A percentile compares a stretch with the other conserved stretches of the same genome.
Evolutionary conservation across 305 asterid species (phyloP).

Genomic region (Fraxinus albicans): DNA sequence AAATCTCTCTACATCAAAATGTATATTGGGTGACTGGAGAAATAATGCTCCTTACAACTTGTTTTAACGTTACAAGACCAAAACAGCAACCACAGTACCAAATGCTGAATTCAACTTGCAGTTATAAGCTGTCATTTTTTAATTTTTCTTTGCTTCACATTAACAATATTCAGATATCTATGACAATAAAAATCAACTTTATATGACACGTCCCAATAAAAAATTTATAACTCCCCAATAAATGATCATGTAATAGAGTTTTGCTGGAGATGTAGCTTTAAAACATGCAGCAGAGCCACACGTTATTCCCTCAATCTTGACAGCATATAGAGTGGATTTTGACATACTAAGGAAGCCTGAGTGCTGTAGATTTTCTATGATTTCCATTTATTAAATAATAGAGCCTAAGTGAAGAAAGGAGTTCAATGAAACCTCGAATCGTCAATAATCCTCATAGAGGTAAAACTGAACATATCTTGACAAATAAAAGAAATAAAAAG

Average conservation of each 20-base stretch:
- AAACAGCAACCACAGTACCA: not conserved
- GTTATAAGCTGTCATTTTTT: not conserved
- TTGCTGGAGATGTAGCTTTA: not conserved
- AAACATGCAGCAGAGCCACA: not conserved
- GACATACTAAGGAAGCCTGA: not conserved
- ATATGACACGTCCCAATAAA: not conserved
- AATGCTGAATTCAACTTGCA: not conserved
- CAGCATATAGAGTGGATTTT: not conserved
- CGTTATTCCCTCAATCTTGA: not conserved
- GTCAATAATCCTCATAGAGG: constrained; percentile 5
- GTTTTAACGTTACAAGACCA: not conserved
- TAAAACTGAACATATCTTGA: constrained; percentile 3
- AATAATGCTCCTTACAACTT: not conserved
- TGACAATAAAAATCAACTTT: not conserved
- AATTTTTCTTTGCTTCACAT: not conserved
- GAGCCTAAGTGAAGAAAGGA: not conserved
- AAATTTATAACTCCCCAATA: not conserved
- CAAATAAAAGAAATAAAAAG: not conserved
- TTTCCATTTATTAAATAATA: not conserved
- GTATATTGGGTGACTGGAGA: not conserved
- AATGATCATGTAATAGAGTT: not conserved
- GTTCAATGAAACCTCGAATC: constrained; percentile 4
- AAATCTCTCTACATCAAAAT: not conserved
- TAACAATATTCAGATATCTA: not conserved
- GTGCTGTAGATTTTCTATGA: not conserved